phyloP scores from a whole-genome alignment of 768 basidiomycete species.

The Suillus variegatus region DNA sequence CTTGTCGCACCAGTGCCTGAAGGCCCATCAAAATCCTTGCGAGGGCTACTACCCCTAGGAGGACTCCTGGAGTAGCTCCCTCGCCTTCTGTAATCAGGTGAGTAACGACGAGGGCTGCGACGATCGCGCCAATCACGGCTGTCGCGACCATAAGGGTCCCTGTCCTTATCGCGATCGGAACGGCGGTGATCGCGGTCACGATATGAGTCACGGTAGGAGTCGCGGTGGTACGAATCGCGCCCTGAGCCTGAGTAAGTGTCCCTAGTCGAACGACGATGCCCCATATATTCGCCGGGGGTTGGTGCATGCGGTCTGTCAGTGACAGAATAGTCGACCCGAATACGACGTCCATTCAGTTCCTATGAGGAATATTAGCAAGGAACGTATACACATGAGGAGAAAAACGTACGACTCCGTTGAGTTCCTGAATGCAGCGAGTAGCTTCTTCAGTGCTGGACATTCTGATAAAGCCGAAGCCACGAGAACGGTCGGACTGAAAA shows the following conservation, averaged over 20 bases:
- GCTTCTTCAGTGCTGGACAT: slow-evolving; percentile 93
- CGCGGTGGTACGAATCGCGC: slow-evolving; percentile 48
- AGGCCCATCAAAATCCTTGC: slow-evolving; percentile 50
- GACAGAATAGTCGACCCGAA: slow-evolving; percentile 96
- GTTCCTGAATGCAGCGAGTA: slow-evolving; percentile 78
- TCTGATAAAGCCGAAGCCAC: slow-evolving; percentile 97
- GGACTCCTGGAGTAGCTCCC: slow-evolving; percentile 81
- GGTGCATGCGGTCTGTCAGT: slow-evolving; percentile 93
- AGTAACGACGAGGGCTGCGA: slow-evolving; percentile 74
- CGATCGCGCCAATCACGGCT: slow-evolving; percentile 78
- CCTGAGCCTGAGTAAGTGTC: slow-evolving; percentile 42
- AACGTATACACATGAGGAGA: neutral
- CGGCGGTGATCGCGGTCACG: slow-evolving; percentile 47
- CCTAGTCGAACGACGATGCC: slow-evolving; percentile 67
- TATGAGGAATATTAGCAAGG: slow-evolving; percentile 30
- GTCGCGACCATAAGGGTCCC: slow-evolving; percentile 71
- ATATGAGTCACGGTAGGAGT: slow-evolving; percentile 44
- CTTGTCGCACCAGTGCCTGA: slow-evolving; percentile 36
- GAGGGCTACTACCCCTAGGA: slow-evolving; percentile 67
- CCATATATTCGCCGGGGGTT: slow-evolving; percentile 98
- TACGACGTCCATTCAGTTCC: slow-evolving; percentile 94
- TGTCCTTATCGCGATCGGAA: slow-evolving; percentile 47
- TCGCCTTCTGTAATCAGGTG: slow-evolving; percentile 75
- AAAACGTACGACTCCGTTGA: slow-evolving; percentile 84
- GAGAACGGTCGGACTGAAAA: slow-evolving; percentile 85